A percentile compares a stretch with the other conserved stretches of the same genome.
Conservation (phyloP, 2,329 filamentous ascomycete species). For the Microdochium trichocladiopsis region DNA sequence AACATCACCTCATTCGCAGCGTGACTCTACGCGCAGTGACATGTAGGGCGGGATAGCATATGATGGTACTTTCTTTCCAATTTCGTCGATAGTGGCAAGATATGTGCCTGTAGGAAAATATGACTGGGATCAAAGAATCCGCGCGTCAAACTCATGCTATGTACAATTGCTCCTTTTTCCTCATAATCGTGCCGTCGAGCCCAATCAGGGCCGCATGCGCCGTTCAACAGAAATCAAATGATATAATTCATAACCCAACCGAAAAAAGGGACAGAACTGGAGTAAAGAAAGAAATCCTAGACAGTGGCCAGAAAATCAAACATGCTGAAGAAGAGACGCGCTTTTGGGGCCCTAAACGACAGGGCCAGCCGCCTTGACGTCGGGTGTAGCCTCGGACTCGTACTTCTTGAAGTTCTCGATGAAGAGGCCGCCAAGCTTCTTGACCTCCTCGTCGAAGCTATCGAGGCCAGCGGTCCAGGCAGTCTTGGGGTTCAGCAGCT, state of each 20-base stretch:
- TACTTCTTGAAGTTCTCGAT: conserved; percentile 98
- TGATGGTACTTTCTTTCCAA: no score
- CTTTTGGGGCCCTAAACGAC: conserved; percentile 16
- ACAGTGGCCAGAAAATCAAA: conserved; percentile 1
- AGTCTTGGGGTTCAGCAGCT: conserved; percentile 90
- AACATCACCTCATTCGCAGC: no score
- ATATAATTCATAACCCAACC: background rate
- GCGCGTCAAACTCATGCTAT: background rate
- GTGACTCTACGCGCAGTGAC: no score
- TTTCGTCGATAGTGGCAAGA: no score
- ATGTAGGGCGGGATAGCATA: no score
- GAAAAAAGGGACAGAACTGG: background rate
- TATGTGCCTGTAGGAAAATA: no score
- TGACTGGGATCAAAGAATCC: background rate
- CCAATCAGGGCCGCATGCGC: background rate
- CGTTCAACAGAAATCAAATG: background rate
- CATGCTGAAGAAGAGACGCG: conserved; percentile 3
- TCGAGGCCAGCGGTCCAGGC: conserved; percentile 80
- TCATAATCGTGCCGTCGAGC: background rate
- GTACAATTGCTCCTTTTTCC: background rate
- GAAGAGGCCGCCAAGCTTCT: conserved; percentile 85
- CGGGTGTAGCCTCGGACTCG: conserved; percentile 71
- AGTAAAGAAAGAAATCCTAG: conserved; percentile 1
- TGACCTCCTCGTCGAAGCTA: conserved; percentile 81
- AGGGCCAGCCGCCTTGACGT: conserved; percentile 65